These are phyloP conservation scores for Euphorbia celastroides DNA, from an alignment of 441 rosid species.

Conservation along the genomic window DNA sequence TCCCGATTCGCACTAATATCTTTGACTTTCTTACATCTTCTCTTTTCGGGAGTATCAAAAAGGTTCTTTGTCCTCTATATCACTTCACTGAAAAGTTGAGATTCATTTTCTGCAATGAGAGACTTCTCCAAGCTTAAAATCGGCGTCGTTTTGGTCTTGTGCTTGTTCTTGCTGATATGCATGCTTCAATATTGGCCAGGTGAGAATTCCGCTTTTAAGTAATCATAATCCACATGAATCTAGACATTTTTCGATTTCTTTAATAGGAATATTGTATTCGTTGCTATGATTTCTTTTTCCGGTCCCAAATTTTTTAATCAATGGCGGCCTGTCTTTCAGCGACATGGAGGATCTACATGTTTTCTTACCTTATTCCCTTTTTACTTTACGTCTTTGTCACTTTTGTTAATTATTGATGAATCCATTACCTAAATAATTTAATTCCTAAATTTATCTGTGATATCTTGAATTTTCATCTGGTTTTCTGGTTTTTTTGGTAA, in stretches of 20 bases:
- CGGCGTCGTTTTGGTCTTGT: slow-evolving; percentile 18
- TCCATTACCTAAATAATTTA: background rate
- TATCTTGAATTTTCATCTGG: background rate
- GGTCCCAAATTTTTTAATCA: slow-evolving; percentile 4
- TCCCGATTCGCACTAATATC: background rate
- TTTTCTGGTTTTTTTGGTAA: background rate
- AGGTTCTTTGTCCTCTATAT: background rate
- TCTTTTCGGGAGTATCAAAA: slow-evolving; percentile 3
- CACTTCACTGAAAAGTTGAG: slow-evolving; percentile 1
- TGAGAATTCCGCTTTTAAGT: slow-evolving; percentile 7
- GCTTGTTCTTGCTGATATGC: slow-evolving; percentile 20
- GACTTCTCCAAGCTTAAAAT: slow-evolving; percentile 11
- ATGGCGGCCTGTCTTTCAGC: slow-evolving; percentile 10
- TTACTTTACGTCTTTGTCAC: background rate
- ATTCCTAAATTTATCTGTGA: background rate
- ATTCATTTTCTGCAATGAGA: slow-evolving; percentile 18
- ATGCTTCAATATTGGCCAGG: slow-evolving; percentile 21
- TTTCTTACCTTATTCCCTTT: background rate
- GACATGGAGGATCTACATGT: slow-evolving; percentile 12
- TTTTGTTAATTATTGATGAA: background rate
- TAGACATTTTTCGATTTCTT: slow-evolving; percentile 12
- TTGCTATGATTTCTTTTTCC: slow-evolving; percentile 6
- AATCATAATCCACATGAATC: slow-evolving; percentile 7
- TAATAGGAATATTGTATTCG: background rate
- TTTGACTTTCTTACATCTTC: background rate